Base-by-base conservation (phyloP, 352 stramenopile species). In the Phytopythium chamaehyphon region DNA sequence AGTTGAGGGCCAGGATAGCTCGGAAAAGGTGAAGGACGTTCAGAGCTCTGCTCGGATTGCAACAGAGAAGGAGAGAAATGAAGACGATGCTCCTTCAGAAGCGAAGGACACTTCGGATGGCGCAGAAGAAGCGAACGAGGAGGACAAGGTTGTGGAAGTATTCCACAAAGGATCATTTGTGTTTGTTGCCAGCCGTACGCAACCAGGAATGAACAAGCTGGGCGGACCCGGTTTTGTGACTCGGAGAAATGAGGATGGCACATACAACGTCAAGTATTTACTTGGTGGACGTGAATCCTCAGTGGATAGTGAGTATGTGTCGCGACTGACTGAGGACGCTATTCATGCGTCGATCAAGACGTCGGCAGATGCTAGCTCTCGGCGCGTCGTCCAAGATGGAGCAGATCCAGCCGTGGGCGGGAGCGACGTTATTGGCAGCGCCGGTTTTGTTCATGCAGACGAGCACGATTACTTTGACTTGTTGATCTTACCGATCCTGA, bases 261-360 rank as follows among this genome's bases (percentile, higher is more conserved):
- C 76, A 15, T 92, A 91, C 64, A 71, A 86, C 48, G 68, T 95
- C 53, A 95, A 95, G 66, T 95, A 92, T 57, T 55, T 95, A 39
- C 64, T 95, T 11, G 84, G 84, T 16, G 82, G 84, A 0, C 72
- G 64, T 16, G 84, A 95, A 59, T 92, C 91, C 59, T 59, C 57
- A 26, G 73, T 95, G 2, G 64, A 59, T 15, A 58, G 69, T 0
- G 62, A 70, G 37, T 93, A 86, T 53, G 75, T 95, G 3, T 73
- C 65, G 35, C 62, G 71, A 6, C 60, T 89, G 31, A 93, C 82
- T 1, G 84, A 95, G 23, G 68, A 80, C 37, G 77, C 71, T 2
- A 76, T 95, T 23, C 84, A 88, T 57, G 69, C 79, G 40, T 90
- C 82, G 10, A 76, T 95, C 6, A 83, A 85, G 50, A 93, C 55